phyloP scores from a whole-genome alignment of 1,284 basidiomycete species.

The Ustilago bromivora region DNA sequence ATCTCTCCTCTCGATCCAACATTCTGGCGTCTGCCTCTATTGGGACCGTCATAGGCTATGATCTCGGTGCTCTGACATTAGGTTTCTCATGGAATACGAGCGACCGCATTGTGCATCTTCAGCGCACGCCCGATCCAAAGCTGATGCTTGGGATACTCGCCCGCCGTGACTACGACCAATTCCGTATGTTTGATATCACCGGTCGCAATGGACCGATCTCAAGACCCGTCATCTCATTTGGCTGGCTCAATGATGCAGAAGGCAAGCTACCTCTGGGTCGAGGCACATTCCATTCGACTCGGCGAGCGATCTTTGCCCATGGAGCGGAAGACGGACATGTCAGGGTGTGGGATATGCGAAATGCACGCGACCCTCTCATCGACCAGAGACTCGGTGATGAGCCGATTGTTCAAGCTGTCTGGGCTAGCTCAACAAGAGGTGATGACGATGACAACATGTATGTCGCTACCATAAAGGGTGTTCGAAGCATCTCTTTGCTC shows the following conservation, averaged over 20 bases:
- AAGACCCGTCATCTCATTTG: constrained; percentile 40
- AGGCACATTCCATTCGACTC: constrained; percentile 38
- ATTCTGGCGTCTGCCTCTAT: constrained; percentile 32
- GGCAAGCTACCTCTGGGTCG: constrained; percentile 31
- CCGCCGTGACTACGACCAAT: constrained; percentile 48
- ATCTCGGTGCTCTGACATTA: constrained; percentile 30
- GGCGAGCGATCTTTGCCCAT: constrained; percentile 41
- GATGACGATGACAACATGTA: constrained; percentile 26
- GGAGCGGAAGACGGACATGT: constrained; percentile 41
- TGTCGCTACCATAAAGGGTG: constrained; percentile 22
- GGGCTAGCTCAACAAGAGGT: constrained; percentile 16
- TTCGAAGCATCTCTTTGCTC: constrained; percentile 24
- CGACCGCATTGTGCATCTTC: constrained; percentile 45
- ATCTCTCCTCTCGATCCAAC: constrained; percentile 23
- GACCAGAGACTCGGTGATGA: constrained; percentile 34
- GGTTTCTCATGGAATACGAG: constrained; percentile 46
- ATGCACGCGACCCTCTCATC: constrained; percentile 35
- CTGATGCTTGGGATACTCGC: constrained; percentile 40
- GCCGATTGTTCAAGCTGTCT: constrained; percentile 40
- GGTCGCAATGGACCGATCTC: constrained; percentile 40
- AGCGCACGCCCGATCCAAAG: constrained; percentile 40
- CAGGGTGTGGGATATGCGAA: constrained; percentile 48
- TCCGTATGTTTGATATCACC: constrained; percentile 45
- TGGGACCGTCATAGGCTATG: constrained; percentile 39
- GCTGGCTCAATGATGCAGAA: constrained; percentile 45